Evolutionary conservation across 129 eudicot genomes (phyloP), one percentile per base, ranked within the genome.

Genomic region (Logfia minima): DNA sequence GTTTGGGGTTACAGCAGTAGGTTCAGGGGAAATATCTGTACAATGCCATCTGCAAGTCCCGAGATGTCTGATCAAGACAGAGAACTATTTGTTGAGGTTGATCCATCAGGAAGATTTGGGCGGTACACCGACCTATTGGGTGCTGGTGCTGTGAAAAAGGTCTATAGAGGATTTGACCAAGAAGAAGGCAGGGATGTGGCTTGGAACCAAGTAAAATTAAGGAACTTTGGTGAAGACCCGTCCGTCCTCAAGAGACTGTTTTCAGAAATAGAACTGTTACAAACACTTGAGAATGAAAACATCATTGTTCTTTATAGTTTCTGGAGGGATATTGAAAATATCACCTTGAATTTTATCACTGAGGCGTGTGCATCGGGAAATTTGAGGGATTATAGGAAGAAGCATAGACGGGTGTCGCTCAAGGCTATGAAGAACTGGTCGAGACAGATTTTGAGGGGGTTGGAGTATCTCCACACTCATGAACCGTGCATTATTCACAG

Each of bases 341-440:
- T 81, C 68, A 88, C 87, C 3, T 59, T 91, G 81, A 91, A 91
- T 60, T 86, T 88, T 75, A 91, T 91, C 6, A 91, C 97, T 0
- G 97, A 91, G 83, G 93, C 87, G 59, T 91, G 91, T 69, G 81
- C 87, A 0, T 91, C 97, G 0, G 93, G 96, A 34, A 91, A 85
- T 81, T 59, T 91, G 80, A 88, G 93, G 87, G 91, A 91, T 62
- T 91, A 88, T 71, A 81, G 97, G 82, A 88, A 87, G 72, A 91
- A 91, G 70, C 97, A 91, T 68, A 79, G 87, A 3, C 84, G 84
- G 23, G 97, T 88, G 35, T 86, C 93, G 7, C 73, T 91, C 26
- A 87, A 84, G 79, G 90, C 97, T 6, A 63, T 91, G 84, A 91
- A 84, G 87, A 91, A 88, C 62, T 91, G 97, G 97, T 84, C 90